These are phyloP conservation scores for Dipodascopsis uninucleata DNA, from an alignment of 805 yeast genomes.

Conservation along the genomic window DNA sequence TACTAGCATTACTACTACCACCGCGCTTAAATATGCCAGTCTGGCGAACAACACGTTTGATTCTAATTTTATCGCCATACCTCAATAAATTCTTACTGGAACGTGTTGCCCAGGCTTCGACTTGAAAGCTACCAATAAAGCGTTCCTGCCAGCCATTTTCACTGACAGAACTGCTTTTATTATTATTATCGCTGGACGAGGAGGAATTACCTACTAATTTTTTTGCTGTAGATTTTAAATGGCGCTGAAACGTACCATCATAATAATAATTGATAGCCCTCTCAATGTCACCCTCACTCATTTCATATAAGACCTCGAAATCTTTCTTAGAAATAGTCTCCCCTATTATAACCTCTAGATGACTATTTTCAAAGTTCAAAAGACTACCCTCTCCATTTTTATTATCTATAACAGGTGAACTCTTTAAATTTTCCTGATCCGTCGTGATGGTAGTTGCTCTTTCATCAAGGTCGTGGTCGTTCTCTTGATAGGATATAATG, in stretches of 20 bases:
- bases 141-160: constrained; percentile 27
- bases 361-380: too few relatives aligned
- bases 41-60: constrained; percentile 29
- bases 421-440: too few relatives aligned
- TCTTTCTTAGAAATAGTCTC: constrained; percentile 2
- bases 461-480: too few relatives aligned
- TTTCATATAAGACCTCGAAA: constrained; percentile 3
- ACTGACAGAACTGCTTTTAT: neutral
- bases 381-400: too few relatives aligned
- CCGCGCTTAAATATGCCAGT: neutral
- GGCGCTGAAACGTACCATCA: constrained; percentile 18
- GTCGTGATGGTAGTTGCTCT: too few relatives aligned
- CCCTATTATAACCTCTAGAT: too few relatives aligned
- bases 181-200: too few relatives aligned
- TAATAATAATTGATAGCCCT: constrained; percentile 18
- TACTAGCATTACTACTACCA: constrained; percentile 6
- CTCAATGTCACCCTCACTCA: constrained; percentile 19
- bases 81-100: constrained; percentile 34
- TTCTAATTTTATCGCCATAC: constrained; percentile 34
- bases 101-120: constrained; percentile 39
- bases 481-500: too few relatives aligned
- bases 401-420: too few relatives aligned
- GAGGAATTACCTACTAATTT: neutral
- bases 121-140: constrained; percentile 38
- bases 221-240: neutral